Evolutionary conservation across 2,329 filamentous ascomycete genomes (phyloP).

Genomic region (Ophiostoma triangulosporum): DNA sequence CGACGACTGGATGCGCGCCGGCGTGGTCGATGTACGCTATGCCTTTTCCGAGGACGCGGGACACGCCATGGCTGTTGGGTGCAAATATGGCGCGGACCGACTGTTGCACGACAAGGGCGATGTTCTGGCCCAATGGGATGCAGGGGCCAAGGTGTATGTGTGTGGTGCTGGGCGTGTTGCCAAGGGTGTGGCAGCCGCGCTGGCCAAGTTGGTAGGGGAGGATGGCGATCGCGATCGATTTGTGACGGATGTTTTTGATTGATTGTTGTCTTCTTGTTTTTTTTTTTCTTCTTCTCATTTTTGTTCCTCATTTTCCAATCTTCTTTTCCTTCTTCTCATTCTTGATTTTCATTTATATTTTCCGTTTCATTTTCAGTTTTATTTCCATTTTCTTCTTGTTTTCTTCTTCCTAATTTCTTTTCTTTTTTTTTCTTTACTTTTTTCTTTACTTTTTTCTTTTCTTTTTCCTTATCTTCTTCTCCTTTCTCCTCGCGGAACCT

Average conservation of each 20-base stretch:
- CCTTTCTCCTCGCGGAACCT: no score
- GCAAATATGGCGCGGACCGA: constrained; percentile 31
- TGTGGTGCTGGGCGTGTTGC: constrained; percentile 40
- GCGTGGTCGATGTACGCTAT: constrained; percentile 46
- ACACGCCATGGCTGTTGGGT: constrained; percentile 15
- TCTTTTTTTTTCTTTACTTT: not conserved
- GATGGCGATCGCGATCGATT: constrained; percentile 33
- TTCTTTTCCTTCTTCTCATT: not conserved
- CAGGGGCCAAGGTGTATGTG: constrained; percentile 40
- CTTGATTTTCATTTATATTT: not conserved
- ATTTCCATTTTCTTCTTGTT: not conserved
- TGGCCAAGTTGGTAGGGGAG: constrained; percentile 21
- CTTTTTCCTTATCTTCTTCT: no score
- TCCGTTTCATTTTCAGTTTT: not conserved
- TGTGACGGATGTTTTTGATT: constrained; percentile 48
- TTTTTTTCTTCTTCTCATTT: not conserved
- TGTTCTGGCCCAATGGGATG: constrained; percentile 22
- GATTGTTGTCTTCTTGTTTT: constrained; percentile 4
- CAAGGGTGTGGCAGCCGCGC: constrained; percentile 25
- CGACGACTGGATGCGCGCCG: constrained; percentile 42
- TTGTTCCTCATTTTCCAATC: not conserved
- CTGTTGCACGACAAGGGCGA: constrained; percentile 28
- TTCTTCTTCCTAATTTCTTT: not conserved
- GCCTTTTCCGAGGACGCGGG: constrained; percentile 42
- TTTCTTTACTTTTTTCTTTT: not conserved